Conservation (phyloP, 176 grass and related monocot genomes). For the Musa acuminata region DNA sequence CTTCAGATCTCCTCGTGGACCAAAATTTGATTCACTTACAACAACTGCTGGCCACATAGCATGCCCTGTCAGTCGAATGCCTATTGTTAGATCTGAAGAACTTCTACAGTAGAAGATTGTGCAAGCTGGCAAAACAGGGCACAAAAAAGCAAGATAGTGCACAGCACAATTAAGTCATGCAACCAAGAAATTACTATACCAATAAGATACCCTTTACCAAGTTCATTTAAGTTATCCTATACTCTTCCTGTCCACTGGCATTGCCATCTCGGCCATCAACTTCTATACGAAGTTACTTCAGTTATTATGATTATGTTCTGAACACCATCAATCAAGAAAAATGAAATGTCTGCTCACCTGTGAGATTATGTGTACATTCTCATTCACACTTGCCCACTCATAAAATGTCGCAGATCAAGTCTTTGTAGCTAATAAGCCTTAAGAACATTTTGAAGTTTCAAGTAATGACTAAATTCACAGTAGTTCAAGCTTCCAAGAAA, state of each 20-base stretch:
- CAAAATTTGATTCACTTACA: conserved; percentile 72
- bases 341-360: too few relatives aligned
- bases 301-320: not conserved
- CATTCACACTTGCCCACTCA: too few relatives aligned
- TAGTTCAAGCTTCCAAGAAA: too few relatives aligned
- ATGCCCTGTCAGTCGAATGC: conserved; percentile 62
- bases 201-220: too few relatives aligned
- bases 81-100: conserved; percentile 14
- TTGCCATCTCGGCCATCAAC: not conserved
- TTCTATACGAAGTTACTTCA: not conserved
- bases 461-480: too few relatives aligned
- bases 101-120: not conserved
- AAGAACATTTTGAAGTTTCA: too few relatives aligned
- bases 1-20: conserved; percentile 47
- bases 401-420: too few relatives aligned
- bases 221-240: too few relatives aligned
- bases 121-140: not conserved
- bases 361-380: too few relatives aligned
- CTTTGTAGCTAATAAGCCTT: too few relatives aligned
- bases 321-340: too few relatives aligned
- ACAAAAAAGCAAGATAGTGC: not conserved
- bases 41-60: conserved; percentile 97
- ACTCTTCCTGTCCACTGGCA: not conserved
- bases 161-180: not conserved
- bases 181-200: not conserved